A percentile compares a stretch with the other conserved stretches of the same genome.
Conservation (phyloP, 2,329 filamentous ascomycete species). For the Apiospora marii region DNA sequence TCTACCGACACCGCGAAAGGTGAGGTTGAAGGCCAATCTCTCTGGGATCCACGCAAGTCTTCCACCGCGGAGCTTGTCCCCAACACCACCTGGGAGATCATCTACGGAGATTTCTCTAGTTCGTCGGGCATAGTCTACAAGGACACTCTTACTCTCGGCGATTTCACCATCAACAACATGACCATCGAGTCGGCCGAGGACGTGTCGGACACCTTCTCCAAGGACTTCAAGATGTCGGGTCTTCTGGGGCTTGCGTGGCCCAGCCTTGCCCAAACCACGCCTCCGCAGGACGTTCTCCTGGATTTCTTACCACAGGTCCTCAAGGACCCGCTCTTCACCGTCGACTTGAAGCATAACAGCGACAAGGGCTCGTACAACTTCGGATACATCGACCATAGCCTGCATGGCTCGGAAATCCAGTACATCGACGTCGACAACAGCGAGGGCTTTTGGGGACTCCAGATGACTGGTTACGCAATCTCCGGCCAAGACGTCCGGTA, state of each 20-base stretch:
- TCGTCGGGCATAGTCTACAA: slow-evolving; percentile 56
- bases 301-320: slow-evolving; percentile 52
- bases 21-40: slow-evolving; percentile 51
- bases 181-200: slow-evolving; percentile 58
- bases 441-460: slow-evolving; percentile 55
- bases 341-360: slow-evolving; percentile 56
- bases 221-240: slow-evolving; percentile 53
- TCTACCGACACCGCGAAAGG: slow-evolving; percentile 55
- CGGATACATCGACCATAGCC: slow-evolving; percentile 53
- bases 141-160: slow-evolving; percentile 57
- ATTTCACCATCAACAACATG: slow-evolving; percentile 51
- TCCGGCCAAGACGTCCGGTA: slow-evolving; percentile 44
- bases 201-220: slow-evolving; percentile 53
- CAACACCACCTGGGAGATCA: slow-evolving; percentile 56
- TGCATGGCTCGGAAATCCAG: slow-evolving; percentile 50
- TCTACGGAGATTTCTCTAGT: slow-evolving; percentile 54
- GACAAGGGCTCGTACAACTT: slow-evolving; percentile 58
- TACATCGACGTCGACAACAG: slow-evolving; percentile 59
- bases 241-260: slow-evolving; percentile 61
- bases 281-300: slow-evolving; percentile 53
- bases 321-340: slow-evolving; percentile 54
- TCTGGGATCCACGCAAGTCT: slow-evolving; percentile 56
- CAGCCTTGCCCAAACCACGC: slow-evolving; percentile 52
- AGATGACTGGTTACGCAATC: slow-evolving; percentile 46
- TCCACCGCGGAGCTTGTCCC: slow-evolving; percentile 50